Percentiles rank a stretch among this genome's conserved stretches.
phyloP scores from a whole-genome alignment of 768 basidiomycete species.

The Tephrocybe sp. region DNA sequence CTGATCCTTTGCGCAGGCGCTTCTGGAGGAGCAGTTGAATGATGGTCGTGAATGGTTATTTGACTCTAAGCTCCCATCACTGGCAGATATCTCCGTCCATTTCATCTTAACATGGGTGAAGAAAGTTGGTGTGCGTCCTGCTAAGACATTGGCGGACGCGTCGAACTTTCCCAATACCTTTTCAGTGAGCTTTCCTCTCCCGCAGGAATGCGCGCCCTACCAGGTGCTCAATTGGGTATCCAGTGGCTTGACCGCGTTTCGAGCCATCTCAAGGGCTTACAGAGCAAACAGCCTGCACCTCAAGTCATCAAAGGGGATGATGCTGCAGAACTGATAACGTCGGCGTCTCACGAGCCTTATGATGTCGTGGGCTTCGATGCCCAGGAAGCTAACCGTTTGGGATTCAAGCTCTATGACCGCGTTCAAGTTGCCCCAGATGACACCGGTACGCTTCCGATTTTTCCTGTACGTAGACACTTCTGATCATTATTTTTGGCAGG shows the following conservation, averaged over 20 bases:
- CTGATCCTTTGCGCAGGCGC: constrained; percentile 18
- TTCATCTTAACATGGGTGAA: constrained; percentile 48
- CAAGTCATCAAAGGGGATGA: constrained; percentile 34
- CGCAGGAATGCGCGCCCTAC: too few species aligned
- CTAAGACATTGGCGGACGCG: constrained; percentile 37
- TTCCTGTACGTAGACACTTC: neutral
- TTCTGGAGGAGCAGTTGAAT: constrained; percentile 43
- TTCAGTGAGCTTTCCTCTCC: constrained; percentile 26
- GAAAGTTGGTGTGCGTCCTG: constrained; percentile 26
- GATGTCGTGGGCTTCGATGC: constrained; percentile 44
- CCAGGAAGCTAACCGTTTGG: constrained; percentile 41
- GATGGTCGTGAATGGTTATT: constrained; percentile 61
- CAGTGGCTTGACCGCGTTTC: constrained; percentile 51
- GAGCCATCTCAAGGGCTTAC: constrained; percentile 29
- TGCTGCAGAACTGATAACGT: constrained; percentile 42
- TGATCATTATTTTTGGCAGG: constrained; percentile 21
- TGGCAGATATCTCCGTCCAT: constrained; percentile 54
- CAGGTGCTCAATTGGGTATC: neutral
- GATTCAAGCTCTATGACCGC: constrained; percentile 33
- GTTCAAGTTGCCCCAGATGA: constrained; percentile 49
- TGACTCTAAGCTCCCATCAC: constrained; percentile 49
- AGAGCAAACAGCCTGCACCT: constrained; percentile 24
- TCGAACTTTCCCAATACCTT: constrained; percentile 37
- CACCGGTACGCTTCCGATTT: constrained; percentile 32
- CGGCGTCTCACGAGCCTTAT: constrained; percentile 36